Base-by-base conservation (phyloP, 805 yeast genomes). In the Hanseniaspora lachancei region DNA sequence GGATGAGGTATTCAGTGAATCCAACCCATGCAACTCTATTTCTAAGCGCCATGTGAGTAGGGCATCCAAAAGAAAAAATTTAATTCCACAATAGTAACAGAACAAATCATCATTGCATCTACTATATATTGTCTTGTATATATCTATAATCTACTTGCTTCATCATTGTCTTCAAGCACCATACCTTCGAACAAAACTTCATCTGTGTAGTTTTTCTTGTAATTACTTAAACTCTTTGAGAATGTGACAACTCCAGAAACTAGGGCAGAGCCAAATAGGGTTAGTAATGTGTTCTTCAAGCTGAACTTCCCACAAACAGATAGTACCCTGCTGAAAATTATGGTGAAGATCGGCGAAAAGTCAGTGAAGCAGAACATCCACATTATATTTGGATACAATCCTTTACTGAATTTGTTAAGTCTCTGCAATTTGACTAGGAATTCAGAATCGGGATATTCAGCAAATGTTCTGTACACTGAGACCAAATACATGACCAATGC, bases 161-260 rank as follows among this genome's bases (percentile, higher is more conserved):
- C 8, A 6, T 12, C 38, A 41, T 47, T 47, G 35, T 46, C 49
- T 54, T 47, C 51, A 18, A 54, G 47, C 13, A 54, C 36, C 38
- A 49, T 47, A 32, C 47, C 42, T 41, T 47, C 52, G 29, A 54
- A 47, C 32, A 54, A 41, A n/a, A 54, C 49, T 34, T 54, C 52
- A 12, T 47, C 44, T 41, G 47, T 50, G 36, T 54, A 54, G 12
- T 54, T 34, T 41, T 42, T 54, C 40, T 50, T 54, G 20, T 40
- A 34, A 9, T 38, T 13, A 4, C 16, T 16, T 3, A 46, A 2
- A 29, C 18, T 29, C 29, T 46, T 50, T 16, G 54, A 21, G 13
- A 50, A 50, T n/a, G 7, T 35, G n/a, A 41, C 15, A 15, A 41
- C 5, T 15, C 49, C 49, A 12, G 27, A 7, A 16, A 5, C 10